Conservation (phyloP, 257 asterid species). For the Forsythia suspensa region DNA sequence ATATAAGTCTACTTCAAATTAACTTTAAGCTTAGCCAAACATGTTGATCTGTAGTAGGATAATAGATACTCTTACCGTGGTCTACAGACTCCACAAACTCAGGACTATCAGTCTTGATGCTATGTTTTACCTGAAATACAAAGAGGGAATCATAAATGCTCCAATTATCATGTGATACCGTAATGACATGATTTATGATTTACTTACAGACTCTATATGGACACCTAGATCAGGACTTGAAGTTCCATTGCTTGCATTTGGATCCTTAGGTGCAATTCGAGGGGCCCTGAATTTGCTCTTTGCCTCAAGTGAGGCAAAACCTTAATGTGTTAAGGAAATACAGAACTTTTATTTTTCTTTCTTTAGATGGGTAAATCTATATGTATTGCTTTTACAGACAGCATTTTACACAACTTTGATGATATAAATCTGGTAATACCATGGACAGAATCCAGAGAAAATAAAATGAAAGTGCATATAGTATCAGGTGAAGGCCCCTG, state of each 20-base stretch:
- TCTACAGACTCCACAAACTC: slow-evolving; percentile 30
- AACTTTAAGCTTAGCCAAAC: not conserved
- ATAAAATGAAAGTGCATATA: not conserved
- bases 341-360: not conserved
- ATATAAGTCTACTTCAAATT: not conserved
- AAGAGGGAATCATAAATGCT: not conserved
- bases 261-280: slow-evolving; percentile 44
- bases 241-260: slow-evolving; percentile 34
- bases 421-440: not conserved
- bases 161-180: slow-evolving; percentile 9
- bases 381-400: not conserved
- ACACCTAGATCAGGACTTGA: slow-evolving; percentile 25
- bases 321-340: slow-evolving; percentile 59
- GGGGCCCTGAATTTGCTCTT: slow-evolving; percentile 77
- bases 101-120: slow-evolving; percentile 27
- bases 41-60: slow-evolving; percentile 3
- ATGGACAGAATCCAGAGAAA: not conserved
- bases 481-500: not conserved
- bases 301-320: slow-evolving; percentile 91
- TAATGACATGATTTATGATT: slow-evolving; percentile 3
- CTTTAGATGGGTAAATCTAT: not conserved
- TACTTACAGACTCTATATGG: slow-evolving; percentile 23
- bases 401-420: not conserved
- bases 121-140: slow-evolving; percentile 39
- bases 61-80: slow-evolving; percentile 42